Conservation (phyloP, 805 yeast species). For the Cyberlindnera saturnus region DNA sequence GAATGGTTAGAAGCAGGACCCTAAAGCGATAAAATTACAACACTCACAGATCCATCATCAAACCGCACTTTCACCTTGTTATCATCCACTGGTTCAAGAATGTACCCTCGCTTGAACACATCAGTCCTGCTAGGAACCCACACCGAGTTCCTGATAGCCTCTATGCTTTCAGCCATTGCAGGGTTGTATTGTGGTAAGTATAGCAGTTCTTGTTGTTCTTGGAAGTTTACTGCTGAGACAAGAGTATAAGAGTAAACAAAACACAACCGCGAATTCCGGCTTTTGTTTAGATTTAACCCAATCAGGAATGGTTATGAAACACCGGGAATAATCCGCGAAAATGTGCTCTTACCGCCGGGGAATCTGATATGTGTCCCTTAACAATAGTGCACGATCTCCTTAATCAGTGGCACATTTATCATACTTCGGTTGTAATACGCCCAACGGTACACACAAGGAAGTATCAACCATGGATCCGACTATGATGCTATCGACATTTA, state of each 20-base stretch:
- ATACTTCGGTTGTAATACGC: background rate
- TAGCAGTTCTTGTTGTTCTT: no score
- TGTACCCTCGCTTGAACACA: conserved; percentile 56
- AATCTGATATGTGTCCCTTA: no score
- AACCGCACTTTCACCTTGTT: conserved; percentile 33
- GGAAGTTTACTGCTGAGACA: no score
- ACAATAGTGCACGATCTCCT: no score
- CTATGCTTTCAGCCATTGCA: conserved; percentile 2
- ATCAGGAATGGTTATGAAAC: conserved; percentile 2
- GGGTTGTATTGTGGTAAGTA: background rate
- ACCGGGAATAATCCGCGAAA: background rate
- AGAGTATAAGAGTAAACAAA: conserved; percentile 4
- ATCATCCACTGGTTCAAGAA: conserved; percentile 38
- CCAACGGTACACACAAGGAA: background rate
- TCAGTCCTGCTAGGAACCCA: conserved; percentile 66
- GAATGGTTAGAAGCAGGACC: conserved; percentile 4
- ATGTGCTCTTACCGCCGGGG: background rate
- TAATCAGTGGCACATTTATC: background rate
- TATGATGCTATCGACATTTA: background rate
- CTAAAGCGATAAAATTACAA: background rate
- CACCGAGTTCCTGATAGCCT: conserved; percentile 43
- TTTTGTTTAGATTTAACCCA: conserved; percentile 11
- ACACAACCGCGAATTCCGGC: background rate
- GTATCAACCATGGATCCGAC: background rate
- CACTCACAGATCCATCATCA: conserved; percentile 31